Evolutionary conservation across 805 yeast genomes (phyloP).

Genomic region (Clavispora santaluciae): DNA sequence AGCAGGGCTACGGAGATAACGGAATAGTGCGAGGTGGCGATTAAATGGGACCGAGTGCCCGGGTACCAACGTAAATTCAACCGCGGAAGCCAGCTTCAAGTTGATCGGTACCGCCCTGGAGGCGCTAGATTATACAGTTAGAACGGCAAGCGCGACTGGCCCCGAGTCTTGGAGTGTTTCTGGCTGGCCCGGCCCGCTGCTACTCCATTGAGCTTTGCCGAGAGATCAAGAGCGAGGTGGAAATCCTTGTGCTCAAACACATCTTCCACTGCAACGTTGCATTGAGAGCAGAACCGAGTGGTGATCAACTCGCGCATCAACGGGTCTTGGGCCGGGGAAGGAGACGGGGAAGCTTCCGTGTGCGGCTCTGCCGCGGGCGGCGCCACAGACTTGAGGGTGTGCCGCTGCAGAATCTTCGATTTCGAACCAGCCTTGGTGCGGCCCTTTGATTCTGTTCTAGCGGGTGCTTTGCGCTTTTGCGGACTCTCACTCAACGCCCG

Average conservation of each 20-base stretch:
- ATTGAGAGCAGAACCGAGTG: constrained; percentile 22
- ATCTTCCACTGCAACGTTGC: constrained; percentile 24
- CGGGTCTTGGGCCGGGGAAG: constrained; percentile 5
- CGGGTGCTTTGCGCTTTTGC: background rate
- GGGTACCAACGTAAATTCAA: too few relatives aligned
- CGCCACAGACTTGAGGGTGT: too few relatives aligned
- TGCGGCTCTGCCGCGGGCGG: too few relatives aligned
- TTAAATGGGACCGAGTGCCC: too few relatives aligned
- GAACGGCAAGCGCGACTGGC: background rate
- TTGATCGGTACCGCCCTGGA: too few relatives aligned
- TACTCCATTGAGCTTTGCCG: constrained; percentile 33
- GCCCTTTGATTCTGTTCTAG: background rate
- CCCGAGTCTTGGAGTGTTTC: background rate
- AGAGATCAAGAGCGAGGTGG: constrained; percentile 48
- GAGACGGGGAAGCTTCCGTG: background rate
- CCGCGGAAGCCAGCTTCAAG: too few relatives aligned
- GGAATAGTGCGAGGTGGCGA: too few relatives aligned
- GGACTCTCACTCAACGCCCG: constrained; percentile 7
- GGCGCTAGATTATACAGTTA: too few relatives aligned
- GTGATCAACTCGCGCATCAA: constrained; percentile 16
- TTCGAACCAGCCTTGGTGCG: too few relatives aligned
- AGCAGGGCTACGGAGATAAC: too few relatives aligned
- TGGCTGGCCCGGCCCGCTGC: background rate
- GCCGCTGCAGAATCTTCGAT: too few relatives aligned
- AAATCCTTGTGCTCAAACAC: constrained; percentile 50